Percentiles rank a stretch among this genome's conserved stretches.
phyloP scores from a whole-genome alignment of 2,329 filamentous ascomycete species.

The Botrytis porri region DNA sequence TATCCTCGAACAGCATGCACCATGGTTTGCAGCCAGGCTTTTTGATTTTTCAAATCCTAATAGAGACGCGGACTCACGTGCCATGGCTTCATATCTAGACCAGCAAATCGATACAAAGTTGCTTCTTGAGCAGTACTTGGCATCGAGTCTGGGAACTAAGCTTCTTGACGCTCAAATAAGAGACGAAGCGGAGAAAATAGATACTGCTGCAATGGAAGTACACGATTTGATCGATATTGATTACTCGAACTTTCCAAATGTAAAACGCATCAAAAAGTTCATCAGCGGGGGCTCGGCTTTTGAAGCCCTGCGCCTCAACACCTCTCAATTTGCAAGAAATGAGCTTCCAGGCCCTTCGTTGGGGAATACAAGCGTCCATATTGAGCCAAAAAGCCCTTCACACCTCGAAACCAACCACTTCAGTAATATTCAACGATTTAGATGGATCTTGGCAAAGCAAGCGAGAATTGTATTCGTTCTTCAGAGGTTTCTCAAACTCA shows the following conservation, averaged over 20 bases:
- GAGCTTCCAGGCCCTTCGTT: not conserved
- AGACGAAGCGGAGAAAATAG: not conserved
- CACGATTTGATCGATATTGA: not conserved
- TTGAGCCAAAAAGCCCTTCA: not conserved
- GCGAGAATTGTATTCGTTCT: not conserved
- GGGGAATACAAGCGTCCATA: not conserved
- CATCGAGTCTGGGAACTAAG: not conserved
- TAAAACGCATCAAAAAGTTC: not conserved
- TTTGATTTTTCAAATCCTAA: slow-evolving; percentile 14
- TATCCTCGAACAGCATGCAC: slow-evolving; percentile 4
- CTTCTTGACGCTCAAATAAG: not conserved
- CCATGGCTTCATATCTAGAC: slow-evolving; percentile 11
- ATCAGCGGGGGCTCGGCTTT: not conserved
- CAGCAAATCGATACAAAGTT: slow-evolving; percentile 9
- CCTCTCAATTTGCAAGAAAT: not conserved
- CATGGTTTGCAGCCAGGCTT: slow-evolving; percentile 15
- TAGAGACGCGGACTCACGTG: not conserved
- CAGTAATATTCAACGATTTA: not conserved
- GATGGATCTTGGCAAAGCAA: not conserved
- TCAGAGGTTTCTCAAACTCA: not conserved
- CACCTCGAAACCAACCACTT: not conserved
- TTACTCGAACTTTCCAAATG: not conserved
- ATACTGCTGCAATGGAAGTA: not conserved
- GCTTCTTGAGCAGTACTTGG: slow-evolving; percentile 9
- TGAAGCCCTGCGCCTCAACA: not conserved